Evolutionary conservation across 192 early-diverging fungal species (phyloP).

Genomic region (Backusella australiensis): DNA sequence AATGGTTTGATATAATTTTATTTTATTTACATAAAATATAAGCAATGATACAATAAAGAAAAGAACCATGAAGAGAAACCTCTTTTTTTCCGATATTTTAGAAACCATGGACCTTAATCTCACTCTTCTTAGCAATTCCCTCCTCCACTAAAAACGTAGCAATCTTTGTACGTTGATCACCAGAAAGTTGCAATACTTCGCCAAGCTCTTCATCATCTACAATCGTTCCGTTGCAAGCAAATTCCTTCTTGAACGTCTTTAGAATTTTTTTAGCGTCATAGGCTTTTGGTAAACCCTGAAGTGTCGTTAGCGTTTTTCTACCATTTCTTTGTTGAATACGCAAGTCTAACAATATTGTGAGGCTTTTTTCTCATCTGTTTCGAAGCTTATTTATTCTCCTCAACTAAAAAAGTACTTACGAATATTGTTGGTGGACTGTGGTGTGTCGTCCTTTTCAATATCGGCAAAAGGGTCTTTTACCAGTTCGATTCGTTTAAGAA

Average conservation of each 20-base stretch:
- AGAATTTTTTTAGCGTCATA: slow-evolving; percentile 86
- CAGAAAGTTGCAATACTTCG: slow-evolving; percentile 87
- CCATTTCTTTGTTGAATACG: slow-evolving; percentile 96
- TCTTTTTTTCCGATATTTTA: slow-evolving; percentile 40
- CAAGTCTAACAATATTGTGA: slow-evolving; percentile 66
- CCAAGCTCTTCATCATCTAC: slow-evolving; percentile 88
- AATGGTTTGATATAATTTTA: neutral
- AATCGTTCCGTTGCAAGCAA: slow-evolving; percentile 93
- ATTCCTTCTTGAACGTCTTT: slow-evolving; percentile 94
- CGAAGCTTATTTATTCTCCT: too few relatives aligned
- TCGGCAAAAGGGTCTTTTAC: slow-evolving; percentile 42
- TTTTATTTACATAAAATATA: neutral
- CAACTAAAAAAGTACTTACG: slow-evolving; percentile 36
- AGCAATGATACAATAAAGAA: neutral
- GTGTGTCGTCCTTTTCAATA: slow-evolving; percentile 31
- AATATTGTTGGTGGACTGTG: slow-evolving; percentile 34
- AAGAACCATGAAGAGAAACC: neutral
- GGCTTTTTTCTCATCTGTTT: neutral
- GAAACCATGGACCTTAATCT: slow-evolving; percentile 95
- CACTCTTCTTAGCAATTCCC: slow-evolving; percentile 75
- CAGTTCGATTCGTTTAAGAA: neutral
- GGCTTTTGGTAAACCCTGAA: slow-evolving; percentile 83
- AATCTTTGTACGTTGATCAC: slow-evolving; percentile 88
- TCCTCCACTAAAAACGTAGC: slow-evolving; percentile 64
- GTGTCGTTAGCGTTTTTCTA: slow-evolving; percentile 91